phyloP scores from a whole-genome alignment of 768 basidiomycete species.

The Boletus fagicola region DNA sequence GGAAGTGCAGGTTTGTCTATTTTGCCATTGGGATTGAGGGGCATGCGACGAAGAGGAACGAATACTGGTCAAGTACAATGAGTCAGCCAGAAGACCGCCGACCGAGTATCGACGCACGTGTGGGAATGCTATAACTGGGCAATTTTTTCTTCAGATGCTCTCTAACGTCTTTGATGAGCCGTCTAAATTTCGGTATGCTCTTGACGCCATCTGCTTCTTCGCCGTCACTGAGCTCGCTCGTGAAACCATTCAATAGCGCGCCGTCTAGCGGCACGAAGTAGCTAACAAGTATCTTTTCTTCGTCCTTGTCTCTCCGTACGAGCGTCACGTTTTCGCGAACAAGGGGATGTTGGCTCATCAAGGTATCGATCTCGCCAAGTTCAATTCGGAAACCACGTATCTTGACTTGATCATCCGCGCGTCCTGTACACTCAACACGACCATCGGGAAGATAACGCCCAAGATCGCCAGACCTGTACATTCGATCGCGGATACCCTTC shows the following conservation, averaged over 20 bases:
- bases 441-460: constrained; percentile 93
- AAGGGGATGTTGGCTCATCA: constrained; percentile 88
- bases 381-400: constrained; percentile 99
- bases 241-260: constrained; percentile 61
- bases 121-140: constrained; percentile 91
- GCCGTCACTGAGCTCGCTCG: constrained; percentile 56
- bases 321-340: constrained; percentile 98
- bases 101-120: constrained; percentile 51
- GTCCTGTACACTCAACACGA: constrained; percentile 92
- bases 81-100: constrained; percentile 3
- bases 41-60: constrained; percentile 92
- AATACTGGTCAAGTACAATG: constrained; percentile 56
- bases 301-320: constrained; percentile 95
- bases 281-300: constrained; percentile 97
- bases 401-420: constrained; percentile 98
- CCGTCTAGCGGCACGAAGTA: constrained; percentile 92
- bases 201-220: constrained; percentile 57
- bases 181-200: constrained; percentile 82
- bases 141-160: constrained; percentile 97
- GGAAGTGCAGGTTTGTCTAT: constrained; percentile 98
- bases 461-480: constrained; percentile 97
- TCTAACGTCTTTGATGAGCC: constrained; percentile 88
- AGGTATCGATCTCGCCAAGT: constrained; percentile 95
- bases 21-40: constrained; percentile 98
- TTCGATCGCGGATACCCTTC: constrained; percentile 94